Base-by-base conservation (phyloP, 768 basidiomycete species). In the Suillus luteus region DNA sequence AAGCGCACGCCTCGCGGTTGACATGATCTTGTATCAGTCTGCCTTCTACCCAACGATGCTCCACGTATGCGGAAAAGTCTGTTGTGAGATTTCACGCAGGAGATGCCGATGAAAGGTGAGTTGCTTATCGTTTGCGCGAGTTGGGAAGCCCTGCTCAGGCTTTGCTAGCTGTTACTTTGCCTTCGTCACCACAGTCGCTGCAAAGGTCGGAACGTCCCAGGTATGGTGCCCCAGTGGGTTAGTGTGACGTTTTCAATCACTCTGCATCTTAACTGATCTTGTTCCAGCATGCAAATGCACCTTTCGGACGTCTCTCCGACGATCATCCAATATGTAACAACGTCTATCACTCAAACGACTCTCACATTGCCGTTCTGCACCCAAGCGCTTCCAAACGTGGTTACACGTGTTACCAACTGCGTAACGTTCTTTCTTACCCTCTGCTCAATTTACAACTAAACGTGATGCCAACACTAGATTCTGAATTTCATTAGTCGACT, bases 351-450 rank as follows among this genome's bases (percentile, higher is more conserved):
- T 2, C 79, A 71, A 40, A 79, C 76, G 48, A 69, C 73, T 15
- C 77, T 77, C 55, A 67, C 69, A 61, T 64, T 62, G 4, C 71
- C 90, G 0, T 82, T 86, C 92, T 0, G 91, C 92, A 0, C 80
- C 95, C 62, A 87, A 85, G 64, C 94, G 92, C 71, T 78, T 95
- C 2, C 87, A 92, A 71, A 87, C 91, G 2, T 98, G 95, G 95
- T 85, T 96, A 68, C 76, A 81, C 2, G 82, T 84, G 41, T 75
- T 96, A 10, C 87, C 85, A 33, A 82, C 85, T 63, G 86, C 85
- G 93, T 93, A 67, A 67, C 85, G 59, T 8, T n/a, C 40, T n/a
- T 61, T 35, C 37, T 4, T 17, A 31, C 46, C 1, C 14, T 22
- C 37, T 35, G 27, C 1, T 33, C 8, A 44, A 49, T 49, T 24